Percentiles rank a stretch among this genome's conserved stretches.
phyloP scores from a whole-genome alignment of 108 stramenopile genomes.

The Stephanodiscus triporus region DNA sequence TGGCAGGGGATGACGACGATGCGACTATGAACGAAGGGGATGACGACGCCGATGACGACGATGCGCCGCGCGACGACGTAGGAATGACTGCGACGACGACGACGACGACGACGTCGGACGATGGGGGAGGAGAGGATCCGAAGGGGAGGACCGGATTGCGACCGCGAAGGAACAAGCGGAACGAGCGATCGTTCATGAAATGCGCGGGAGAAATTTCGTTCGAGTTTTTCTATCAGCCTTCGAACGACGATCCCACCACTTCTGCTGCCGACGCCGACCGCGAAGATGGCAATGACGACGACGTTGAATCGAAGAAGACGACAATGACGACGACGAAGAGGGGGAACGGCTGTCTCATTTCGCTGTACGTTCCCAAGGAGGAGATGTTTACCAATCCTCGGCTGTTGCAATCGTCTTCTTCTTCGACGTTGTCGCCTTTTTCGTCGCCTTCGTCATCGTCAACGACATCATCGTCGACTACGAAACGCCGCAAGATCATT shows the following conservation, averaged over 20 bases:
- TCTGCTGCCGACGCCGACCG: background rate
- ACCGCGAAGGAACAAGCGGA: background rate
- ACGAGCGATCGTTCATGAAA: background rate
- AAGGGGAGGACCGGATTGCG: background rate
- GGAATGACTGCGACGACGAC: background rate
- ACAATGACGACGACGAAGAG: too few relatives aligned
- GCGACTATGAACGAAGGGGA: slow-evolving; percentile 48
- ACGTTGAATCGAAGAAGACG: too few relatives aligned
- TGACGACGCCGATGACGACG: slow-evolving; percentile 20
- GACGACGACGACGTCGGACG: slow-evolving; percentile 7
- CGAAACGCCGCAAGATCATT: slow-evolving; percentile 31
- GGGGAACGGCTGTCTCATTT: slow-evolving; percentile 9
- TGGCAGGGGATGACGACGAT: slow-evolving; percentile 3
- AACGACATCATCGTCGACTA: background rate
- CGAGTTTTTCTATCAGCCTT: slow-evolving; percentile 8
- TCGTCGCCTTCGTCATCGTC: background rate
- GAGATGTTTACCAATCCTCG: slow-evolving; percentile 17
- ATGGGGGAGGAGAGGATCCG: background rate
- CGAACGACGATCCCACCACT: background rate
- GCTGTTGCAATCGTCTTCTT: background rate
- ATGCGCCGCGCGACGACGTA: background rate
- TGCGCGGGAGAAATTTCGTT: slow-evolving; percentile 26
- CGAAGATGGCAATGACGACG: background rate
- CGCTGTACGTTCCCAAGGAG: slow-evolving; percentile 18
- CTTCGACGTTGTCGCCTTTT: too few relatives aligned